A percentile compares a stretch with the other conserved stretches of the same genome.
Evolutionary conservation across 75 land plant species (phyloP).

Genomic region (Pinus tabuliformis): DNA sequence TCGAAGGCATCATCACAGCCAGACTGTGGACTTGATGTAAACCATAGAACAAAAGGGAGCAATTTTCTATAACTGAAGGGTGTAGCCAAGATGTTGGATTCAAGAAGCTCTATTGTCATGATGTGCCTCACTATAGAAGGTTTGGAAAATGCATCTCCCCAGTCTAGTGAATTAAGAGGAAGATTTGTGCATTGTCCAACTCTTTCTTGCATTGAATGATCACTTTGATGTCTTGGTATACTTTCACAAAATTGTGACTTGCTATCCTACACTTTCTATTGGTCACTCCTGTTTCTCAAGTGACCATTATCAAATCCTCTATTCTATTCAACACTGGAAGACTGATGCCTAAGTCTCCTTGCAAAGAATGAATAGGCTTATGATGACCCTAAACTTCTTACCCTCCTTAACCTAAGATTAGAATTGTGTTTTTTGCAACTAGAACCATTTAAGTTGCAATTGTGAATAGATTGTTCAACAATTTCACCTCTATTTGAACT

Average conservation of each 20-base stretch:
- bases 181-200: neutral
- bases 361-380: slow-evolving; percentile 30
- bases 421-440: slow-evolving; percentile 23
- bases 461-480: neutral
- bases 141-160: slow-evolving; percentile 1
- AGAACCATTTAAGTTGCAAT: slow-evolving; percentile 23
- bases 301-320: neutral
- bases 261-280: neutral
- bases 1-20: no score
- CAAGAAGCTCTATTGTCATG: neutral
- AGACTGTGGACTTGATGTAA: no score
- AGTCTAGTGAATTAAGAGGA: neutral
- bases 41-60: no score
- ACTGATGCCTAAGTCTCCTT: slow-evolving; percentile 5
- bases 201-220: neutral
- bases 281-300: neutral
- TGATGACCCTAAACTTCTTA: slow-evolving; percentile 40
- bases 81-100: no score
- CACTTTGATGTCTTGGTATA: slow-evolving; percentile 6
- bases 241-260: neutral
- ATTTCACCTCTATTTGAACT: slow-evolving; percentile 3
- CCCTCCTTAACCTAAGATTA: slow-evolving; percentile 31
- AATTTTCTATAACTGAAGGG: no score
- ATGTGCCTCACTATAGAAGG: neutral
- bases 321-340: neutral